Evolutionary conservation across 1,284 basidiomycete genomes (phyloP), one percentile per base, ranked within the genome.

Genomic region (Exobasidium rhododendri): DNA sequence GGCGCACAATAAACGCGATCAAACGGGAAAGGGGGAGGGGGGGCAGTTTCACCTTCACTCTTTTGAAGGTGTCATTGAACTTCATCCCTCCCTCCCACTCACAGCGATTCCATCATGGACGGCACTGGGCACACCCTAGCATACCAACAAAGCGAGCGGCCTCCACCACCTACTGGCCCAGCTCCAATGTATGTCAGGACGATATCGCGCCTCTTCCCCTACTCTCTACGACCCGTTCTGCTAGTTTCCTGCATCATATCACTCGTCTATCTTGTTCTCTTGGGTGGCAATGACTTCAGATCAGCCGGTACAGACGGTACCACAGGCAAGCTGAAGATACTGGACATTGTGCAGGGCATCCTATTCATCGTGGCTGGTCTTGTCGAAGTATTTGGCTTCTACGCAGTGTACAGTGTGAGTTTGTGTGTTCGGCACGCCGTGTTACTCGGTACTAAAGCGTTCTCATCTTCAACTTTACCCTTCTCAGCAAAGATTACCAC

Each of bases 181-280:
- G 64, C 69, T 17, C 70, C 69, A 26, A 65, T 64, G 47, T 73
- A 73, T 55, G 62, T 58, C 14, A 63, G 67, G 57, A 63, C 66
- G n/a, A 63, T 69, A 47, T 53, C 65, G 22, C 64, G 59, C 52
- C 63, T 72, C 47, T 70, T 73, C 14, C 71, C 67, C 2, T 65
- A 68, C 56, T 68, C 71, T 28, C 60, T 75, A 1, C 71, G 73
- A n/a, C 70, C 71, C 0, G 64, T 75, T 49, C 40, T 75, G 43
- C 58, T 75, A 47, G 61, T 75, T 55, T 69, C 70, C 20, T 63
- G 70, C n/a, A 61, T 74, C 59, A 55, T 71, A 53, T 70, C 68
- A 28, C 59, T 67, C 46, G 55, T 73, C 62, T 75, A 74, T 59
- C 69, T 73, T 20, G 31, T 70, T 29, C 58, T 73, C 14, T 50